Base-by-base conservation (phyloP, 345 rosid species). In the Raphanus raphanistrum region DNA sequence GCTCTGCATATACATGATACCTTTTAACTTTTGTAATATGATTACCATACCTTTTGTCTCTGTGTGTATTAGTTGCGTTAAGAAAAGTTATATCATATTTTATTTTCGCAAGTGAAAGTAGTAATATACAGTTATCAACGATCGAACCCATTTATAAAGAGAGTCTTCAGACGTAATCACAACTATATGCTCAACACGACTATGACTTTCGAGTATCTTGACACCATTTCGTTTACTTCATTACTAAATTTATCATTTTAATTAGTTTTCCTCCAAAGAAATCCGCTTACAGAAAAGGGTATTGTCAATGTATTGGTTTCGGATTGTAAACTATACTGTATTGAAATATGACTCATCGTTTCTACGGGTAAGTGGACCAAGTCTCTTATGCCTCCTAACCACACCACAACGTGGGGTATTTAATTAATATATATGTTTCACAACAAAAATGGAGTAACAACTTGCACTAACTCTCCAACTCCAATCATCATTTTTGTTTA, bases 351-450 rank as follows among this genome's bases (percentile, higher is more conserved):
- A 43, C 62, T 72, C 29, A 43, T 66, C 21, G 6, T 31, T 41
- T 65, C 21, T 32, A 78, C 73, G 73, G 57, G 77, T 72, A 66
- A 66, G 63, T 72, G 33, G 81, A 78, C 57, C 77, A 66, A 72
- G 73, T 78, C 81, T 78, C 81, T 43, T 8, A 15, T 66, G 77
- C 63, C 63, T 78, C 57, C 69, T 59, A 78, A 66, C 77, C 57
- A 66, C 73, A 72, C 63, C 73, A 72, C 81, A 45, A 32, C 63
- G 68, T 66, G 26, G 21, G 43, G 9, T 72, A 12, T 15, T 58
- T 32, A 58, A 33, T 15, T 66, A 72, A 11, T 8, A 8, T 7
- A 38, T 38, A 27, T 28, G 21, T 38, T 71, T 29, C 71, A 57
- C 31, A 71, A 57, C 63, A 66, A 41, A 60, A 43, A 31, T 58